Evolutionary conservation across 139 green algal species (phyloP).

Genomic region (Edaphochlamys debaryana): DNA sequence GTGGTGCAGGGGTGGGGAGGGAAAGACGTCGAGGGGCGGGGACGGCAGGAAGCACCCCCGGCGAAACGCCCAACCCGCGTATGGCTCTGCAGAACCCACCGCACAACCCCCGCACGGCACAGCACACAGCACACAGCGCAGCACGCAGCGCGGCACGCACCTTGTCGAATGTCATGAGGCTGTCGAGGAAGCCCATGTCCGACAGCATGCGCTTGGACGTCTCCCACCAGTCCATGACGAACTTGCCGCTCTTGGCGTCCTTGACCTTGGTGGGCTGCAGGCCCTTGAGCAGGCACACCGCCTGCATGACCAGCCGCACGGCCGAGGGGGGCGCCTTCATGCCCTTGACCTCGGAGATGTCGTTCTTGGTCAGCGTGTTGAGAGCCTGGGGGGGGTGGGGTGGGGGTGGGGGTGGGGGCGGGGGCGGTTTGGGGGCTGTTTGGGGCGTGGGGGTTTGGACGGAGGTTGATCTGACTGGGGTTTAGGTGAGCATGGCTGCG

Average conservation of each 20-base stretch:
- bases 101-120: no score
- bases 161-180: slow-evolving; percentile 82
- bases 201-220: slow-evolving; percentile 69
- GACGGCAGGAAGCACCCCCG: no score
- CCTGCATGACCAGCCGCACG: slow-evolving; percentile 74
- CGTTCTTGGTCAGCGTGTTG: slow-evolving; percentile 83
- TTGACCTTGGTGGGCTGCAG: slow-evolving; percentile 72
- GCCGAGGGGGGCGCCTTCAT: slow-evolving; percentile 78
- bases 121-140: no score
- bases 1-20: no score
- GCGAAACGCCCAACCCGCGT: no score
- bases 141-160: no score
- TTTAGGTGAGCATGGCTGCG: no score
- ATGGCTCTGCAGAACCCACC: no score
- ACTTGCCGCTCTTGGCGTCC: slow-evolving; percentile 67
- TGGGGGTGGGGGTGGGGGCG: slow-evolving; percentile 48
- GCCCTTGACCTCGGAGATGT: slow-evolving; percentile 85
- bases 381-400: slow-evolving; percentile 58
- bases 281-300: slow-evolving; percentile 76
- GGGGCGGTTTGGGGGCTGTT: no score
- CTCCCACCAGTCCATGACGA: slow-evolving; percentile 82
- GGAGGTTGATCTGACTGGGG: no score
- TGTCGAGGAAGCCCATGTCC: slow-evolving; percentile 77
- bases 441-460: no score
- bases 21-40: no score